Evolutionary conservation across 2,329 filamentous ascomycete genomes (phyloP).

Genomic region (Claviceps pazoutovae): DNA sequence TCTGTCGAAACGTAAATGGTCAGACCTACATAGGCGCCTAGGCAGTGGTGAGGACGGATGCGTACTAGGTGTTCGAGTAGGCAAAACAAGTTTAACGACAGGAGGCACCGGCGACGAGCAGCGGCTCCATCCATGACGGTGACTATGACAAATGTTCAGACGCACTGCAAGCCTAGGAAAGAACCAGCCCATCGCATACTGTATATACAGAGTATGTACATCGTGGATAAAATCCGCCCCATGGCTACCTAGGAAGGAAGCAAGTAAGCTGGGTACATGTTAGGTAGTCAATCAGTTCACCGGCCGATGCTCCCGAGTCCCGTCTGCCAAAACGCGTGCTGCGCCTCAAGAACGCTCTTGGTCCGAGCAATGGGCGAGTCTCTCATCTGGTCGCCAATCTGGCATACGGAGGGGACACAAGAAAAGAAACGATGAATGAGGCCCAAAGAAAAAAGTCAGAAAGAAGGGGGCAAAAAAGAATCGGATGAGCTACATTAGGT

Average conservation of each 20-base stretch:
- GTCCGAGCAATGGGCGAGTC: neutral
- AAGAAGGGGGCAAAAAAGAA: neutral
- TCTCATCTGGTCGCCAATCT: conserved; percentile 6
- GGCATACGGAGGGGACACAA: neutral
- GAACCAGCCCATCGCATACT: neutral
- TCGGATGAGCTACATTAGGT: neutral
- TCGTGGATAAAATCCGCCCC: too few relatives aligned
- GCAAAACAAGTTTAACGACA: neutral
- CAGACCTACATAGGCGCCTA: neutral
- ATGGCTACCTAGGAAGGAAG: too few relatives aligned
- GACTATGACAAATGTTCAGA: neutral
- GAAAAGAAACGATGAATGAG: neutral
- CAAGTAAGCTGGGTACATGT: neutral
- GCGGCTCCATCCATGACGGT: neutral
- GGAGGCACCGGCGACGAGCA: neutral
- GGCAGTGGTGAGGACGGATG: neutral
- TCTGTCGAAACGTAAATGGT: neutral
- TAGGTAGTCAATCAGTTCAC: neutral
- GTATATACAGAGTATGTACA: neutral
- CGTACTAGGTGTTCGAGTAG: neutral
- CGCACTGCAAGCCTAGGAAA: neutral
- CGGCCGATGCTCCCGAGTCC: conserved; percentile 1
- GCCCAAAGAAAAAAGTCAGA: too few relatives aligned
- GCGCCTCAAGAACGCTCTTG: neutral
- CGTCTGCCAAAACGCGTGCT: conserved; percentile 1